phyloP scores from a whole-genome alignment of 108 stramenopile species.

The Stephanodiscus triporus region DNA sequence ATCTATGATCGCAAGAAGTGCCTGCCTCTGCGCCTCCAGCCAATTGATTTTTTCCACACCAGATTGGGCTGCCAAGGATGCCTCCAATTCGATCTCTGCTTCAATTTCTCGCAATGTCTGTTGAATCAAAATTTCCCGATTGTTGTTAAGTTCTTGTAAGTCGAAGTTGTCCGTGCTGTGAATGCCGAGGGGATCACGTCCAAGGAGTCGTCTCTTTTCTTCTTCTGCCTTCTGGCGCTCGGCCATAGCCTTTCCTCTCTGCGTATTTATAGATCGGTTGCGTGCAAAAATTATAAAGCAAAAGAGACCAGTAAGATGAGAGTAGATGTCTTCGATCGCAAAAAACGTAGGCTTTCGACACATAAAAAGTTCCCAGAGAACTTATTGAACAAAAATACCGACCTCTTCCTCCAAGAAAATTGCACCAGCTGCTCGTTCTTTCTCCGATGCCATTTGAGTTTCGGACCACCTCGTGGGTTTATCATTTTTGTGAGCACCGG shows the following conservation, averaged over 20 bases:
- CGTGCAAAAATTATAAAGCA: neutral
- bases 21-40: conserved; percentile 72
- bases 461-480: conserved; percentile 44
- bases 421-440: conserved; percentile 31
- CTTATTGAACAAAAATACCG: conserved; percentile 6
- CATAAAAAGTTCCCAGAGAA: neutral
- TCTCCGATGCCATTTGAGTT: conserved; percentile 50
- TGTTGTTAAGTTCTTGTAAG: conserved; percentile 58
- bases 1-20: conserved; percentile 69
- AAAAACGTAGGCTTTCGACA: neutral
- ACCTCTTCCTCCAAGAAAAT: conserved; percentile 56
- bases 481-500: neutral
- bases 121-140: conserved; percentile 61
- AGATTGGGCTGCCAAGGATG: conserved; percentile 42
- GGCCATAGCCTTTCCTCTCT: conserved; percentile 55
- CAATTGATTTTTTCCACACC: conserved; percentile 61
- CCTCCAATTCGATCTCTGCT: conserved; percentile 54
- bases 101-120: conserved; percentile 66
- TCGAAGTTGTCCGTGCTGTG: conserved; percentile 58
- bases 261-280: neutral
- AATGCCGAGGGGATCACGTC: conserved; percentile 79
- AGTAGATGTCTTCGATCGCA: too few species aligned
- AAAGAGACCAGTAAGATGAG: too few species aligned
- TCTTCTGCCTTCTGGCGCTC: conserved; percentile 74
- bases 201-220: conserved; percentile 65